phyloP scores from a whole-genome alignment of 2,329 filamentous ascomycete genomes.

The Calycina herbarum region DNA sequence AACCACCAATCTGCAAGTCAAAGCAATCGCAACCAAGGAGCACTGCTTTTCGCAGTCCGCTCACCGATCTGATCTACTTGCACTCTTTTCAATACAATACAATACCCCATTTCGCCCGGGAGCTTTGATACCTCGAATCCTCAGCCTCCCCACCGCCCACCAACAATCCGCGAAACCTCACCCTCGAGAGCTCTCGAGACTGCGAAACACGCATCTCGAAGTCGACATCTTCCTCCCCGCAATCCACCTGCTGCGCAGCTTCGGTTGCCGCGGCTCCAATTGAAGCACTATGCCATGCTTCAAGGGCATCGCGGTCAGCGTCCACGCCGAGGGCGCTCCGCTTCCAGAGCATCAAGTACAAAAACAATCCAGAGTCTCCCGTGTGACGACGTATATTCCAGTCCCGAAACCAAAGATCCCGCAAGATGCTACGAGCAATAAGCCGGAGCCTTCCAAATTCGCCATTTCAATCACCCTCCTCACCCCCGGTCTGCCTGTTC shows the following conservation, averaged over 20 bases:
- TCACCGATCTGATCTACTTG: neutral
- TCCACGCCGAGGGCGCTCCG: conserved; percentile 78
- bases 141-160: conserved; percentile 1
- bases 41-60: conserved; percentile 6
- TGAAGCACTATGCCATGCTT: conserved; percentile 79
- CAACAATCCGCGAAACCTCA: neutral
- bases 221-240: conserved; percentile 3
- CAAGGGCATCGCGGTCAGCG: conserved; percentile 97
- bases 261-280: conserved; percentile 3
- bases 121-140: conserved; percentile 5
- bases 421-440: conserved; percentile 60
- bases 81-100: no score
- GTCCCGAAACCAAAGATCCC: conserved; percentile 84
- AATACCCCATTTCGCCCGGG: neutral
- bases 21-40: neutral
- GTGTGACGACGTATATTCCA: conserved; percentile 96
- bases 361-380: conserved; percentile 84
- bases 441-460: conserved; percentile 91
- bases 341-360: conserved; percentile 93
- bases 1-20: no score
- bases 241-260: conserved; percentile 3
- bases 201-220: neutral
- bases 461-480: conserved; percentile 97
- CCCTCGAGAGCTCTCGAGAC: neutral
- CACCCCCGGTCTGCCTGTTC: conserved; percentile 83